Percentiles rank a stretch among this genome's conserved stretches.
These are phyloP conservation scores for Leucoagaricus sp. DNA, from an alignment of 1,284 basidiomycete species.

Conservation along the genomic window DNA sequence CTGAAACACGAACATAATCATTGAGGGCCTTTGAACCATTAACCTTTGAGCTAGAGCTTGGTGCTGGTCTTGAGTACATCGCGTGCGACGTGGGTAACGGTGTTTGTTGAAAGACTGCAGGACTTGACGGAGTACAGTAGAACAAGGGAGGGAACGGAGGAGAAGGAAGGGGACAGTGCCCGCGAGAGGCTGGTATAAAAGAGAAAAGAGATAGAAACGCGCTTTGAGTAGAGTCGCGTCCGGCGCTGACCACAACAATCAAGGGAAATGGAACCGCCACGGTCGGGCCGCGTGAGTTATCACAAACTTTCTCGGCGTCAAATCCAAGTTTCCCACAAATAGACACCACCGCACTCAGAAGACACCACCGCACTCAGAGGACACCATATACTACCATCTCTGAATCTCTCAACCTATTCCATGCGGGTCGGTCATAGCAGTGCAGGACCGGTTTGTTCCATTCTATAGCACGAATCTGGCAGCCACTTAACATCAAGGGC, in stretches of 20 bases:
- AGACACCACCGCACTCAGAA: constrained; percentile 9
- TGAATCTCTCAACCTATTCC: neutral
- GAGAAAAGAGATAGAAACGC: constrained; percentile 30
- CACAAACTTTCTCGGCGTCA: constrained; percentile 14
- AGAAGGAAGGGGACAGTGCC: constrained; percentile 17
- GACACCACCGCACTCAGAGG: neutral
- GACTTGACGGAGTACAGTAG: neutral
- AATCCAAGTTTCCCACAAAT: constrained; percentile 24
- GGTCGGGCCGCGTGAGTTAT: constrained; percentile 6
- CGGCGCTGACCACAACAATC: constrained; percentile 39
- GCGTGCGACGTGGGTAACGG: constrained; percentile 35
- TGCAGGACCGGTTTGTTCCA: neutral
- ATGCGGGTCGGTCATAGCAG: neutral
- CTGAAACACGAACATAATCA: constrained; percentile 51
- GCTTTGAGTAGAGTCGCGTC: constrained; percentile 44
- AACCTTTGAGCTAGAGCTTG: constrained; percentile 39
- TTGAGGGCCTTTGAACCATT: constrained; percentile 53
- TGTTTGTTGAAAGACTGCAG: constrained; percentile 9
- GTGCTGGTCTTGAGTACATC: constrained; percentile 41
- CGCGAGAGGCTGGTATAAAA: constrained; percentile 18
- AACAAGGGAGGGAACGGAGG: constrained; percentile 16
- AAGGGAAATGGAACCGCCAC: constrained; percentile 19
- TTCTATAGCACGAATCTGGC: neutral
- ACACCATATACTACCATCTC: neutral
- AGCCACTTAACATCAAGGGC: no score